These are phyloP conservation scores for Acanthamoeba sp. DNA, from an alignment of 208 protist genomes.

Conservation along the genomic window DNA sequence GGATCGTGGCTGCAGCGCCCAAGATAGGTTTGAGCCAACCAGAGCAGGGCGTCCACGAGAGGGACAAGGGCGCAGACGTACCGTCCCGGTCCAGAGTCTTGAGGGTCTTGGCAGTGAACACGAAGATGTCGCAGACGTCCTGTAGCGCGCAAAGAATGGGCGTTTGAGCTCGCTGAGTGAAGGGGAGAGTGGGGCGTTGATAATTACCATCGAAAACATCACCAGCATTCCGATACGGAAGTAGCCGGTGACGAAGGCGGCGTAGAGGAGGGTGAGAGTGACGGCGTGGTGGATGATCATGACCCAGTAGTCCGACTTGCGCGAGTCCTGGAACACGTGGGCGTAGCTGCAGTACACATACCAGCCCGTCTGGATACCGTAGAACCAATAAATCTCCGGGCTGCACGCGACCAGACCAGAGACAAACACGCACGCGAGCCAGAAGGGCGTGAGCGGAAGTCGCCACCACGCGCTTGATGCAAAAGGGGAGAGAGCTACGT, in stretches of 20 bases:
- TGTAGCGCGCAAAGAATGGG: not conserved
- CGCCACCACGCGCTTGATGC: too few relatives aligned
- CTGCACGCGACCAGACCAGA: not conserved
- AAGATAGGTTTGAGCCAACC: not conserved
- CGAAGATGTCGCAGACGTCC: slow-evolving; percentile 24
- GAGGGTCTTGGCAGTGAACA: not conserved
- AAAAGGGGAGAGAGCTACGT: not conserved
- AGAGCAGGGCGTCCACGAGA: not conserved
- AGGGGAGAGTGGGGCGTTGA: too few relatives aligned
- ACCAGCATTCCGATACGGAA: slow-evolving; percentile 63
- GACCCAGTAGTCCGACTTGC: slow-evolving; percentile 45
- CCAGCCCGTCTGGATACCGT: slow-evolving; percentile 60
- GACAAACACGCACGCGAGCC: not conserved
- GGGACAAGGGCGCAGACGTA: not conserved
- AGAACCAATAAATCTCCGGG: slow-evolving; percentile 66
- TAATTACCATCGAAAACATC: slow-evolving; percentile 48
- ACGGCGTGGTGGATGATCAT: slow-evolving; percentile 54
- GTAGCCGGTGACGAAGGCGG: slow-evolving; percentile 51
- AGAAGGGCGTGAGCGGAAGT: too few relatives aligned
- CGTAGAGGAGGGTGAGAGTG: slow-evolving; percentile 50
- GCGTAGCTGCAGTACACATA: slow-evolving; percentile 59
- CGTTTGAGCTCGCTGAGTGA: too few relatives aligned
- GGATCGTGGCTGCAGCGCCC: not conserved
- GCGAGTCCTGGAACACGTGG: slow-evolving; percentile 62
- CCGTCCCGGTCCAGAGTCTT: not conserved